Evolutionary conservation across 2,329 filamentous ascomycete species (phyloP), one percentile per base, ranked within the genome.

Genomic region (Akanthomyces lecanii): DNA sequence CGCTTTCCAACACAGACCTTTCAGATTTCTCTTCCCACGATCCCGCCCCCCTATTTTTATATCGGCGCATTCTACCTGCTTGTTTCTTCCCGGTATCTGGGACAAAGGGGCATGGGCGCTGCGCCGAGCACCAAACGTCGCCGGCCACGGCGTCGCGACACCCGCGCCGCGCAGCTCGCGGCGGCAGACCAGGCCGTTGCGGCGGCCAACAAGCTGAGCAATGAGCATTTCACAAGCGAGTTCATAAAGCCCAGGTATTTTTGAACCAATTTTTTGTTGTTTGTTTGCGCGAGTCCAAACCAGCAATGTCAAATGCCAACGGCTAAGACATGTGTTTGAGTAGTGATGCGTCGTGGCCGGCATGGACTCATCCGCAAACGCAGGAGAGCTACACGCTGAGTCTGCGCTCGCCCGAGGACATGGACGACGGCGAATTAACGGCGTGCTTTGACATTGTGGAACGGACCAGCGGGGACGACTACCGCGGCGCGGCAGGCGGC

Each of bases 381-480:
- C 69, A 71, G 6, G 66, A 66, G 7, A 61, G 64, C 5, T 85
- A 83, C 72, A 67, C 70, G 0, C 67, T 88, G 42, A 71, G 69
- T 42, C 75, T 88, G n/a, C 66, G 70, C 10, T 69, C 72, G 4
- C 71, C 82, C 0, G 69, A 66, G 2, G 67, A 68, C n/a, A 72
- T 87, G 28, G 69, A 67, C 5, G 66, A 72, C 1, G 69, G 70
- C 3, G 82, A 87, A 30, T 72, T 87, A 25, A 71, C 78, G 28
- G 75, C 79, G 0, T 89, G 86, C 68, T 85, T 84, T 66, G 64
- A 70, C 23, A 74, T 89, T 30, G 79, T 93, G 58, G 81, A 88
- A 65, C 74, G 78, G 55, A 92, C 89, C 0, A 91, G 88, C 68
- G 77, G 79, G 16, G 69, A 75, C 6, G 85, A 88, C 72, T 93